Conservation (phyloP, 2,329 filamentous ascomycete genomes). For the Talaromyces sp. region DNA sequence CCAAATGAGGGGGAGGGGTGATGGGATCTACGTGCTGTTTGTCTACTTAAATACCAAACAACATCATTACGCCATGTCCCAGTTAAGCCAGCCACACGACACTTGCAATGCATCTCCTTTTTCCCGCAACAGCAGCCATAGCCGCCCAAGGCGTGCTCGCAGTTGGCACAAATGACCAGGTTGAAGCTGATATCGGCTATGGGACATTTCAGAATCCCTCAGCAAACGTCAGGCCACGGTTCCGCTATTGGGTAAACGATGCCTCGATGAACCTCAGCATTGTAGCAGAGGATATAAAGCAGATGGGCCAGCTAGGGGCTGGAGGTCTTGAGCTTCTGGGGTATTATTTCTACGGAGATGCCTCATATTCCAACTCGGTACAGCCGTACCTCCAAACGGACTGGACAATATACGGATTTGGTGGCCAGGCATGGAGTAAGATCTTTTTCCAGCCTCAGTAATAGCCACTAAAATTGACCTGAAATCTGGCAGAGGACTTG, state of each 20-base stretch:
- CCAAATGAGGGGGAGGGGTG: neutral
- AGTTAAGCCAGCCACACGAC: neutral
- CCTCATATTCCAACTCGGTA: neutral
- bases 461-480: neutral
- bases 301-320: slow-evolving; percentile 25
- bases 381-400: slow-evolving; percentile 15
- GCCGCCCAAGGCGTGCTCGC: neutral
- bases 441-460: neutral
- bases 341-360: slow-evolving; percentile 34
- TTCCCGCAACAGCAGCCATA: neutral
- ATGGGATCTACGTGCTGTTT: neutral
- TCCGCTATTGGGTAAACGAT: slow-evolving; percentile 37
- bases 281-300: slow-evolving; percentile 27
- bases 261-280: slow-evolving; percentile 24
- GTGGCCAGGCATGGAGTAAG: slow-evolving; percentile 25
- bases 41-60: neutral
- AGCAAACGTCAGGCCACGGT: slow-evolving; percentile 22
- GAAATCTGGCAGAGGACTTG: neutral
- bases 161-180: neutral
- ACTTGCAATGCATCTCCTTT: neutral
- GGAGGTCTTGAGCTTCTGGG: slow-evolving; percentile 36
- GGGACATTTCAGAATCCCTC: slow-evolving; percentile 23
- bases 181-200: neutral
- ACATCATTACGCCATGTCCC: neutral
- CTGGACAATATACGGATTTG: slow-evolving; percentile 38